phyloP scores from a whole-genome alignment of 2,329 filamentous ascomycete species.

The Orbilia blumenaviensis region DNA sequence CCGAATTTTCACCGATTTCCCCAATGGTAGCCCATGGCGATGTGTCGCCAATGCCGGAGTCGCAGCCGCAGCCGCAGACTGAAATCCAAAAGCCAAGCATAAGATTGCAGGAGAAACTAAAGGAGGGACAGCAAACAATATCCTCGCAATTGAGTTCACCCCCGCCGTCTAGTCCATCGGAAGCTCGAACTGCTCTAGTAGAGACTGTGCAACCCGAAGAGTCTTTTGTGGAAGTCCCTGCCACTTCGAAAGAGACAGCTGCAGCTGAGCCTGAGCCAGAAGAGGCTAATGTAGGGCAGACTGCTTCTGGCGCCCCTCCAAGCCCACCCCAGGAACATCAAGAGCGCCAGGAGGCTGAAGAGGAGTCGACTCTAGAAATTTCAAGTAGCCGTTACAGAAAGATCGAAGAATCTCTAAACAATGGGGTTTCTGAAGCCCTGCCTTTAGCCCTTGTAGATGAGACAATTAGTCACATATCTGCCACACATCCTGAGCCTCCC shows the following conservation, averaged over 20 bases:
- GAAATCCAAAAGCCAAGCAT: constrained; percentile 28
- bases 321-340: constrained; percentile 40
- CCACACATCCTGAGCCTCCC: constrained; percentile 19
- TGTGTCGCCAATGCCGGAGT: constrained; percentile 41
- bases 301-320: constrained; percentile 16
- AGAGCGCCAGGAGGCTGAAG: constrained; percentile 4
- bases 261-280: not conserved
- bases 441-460: constrained; percentile 17
- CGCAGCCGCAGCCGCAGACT: not conserved
- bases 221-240: constrained; percentile 37
- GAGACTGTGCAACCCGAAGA: not conserved
- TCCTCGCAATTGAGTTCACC: constrained; percentile 49
- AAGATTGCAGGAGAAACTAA: constrained; percentile 29
- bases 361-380: constrained; percentile 42
- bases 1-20: constrained; percentile 44
- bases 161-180: constrained; percentile 42
- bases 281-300: not conserved
- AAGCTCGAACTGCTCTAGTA: not conserved
- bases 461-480: constrained; percentile 25
- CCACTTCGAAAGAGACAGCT: constrained; percentile 17
- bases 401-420: constrained; percentile 41
- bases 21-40: constrained; percentile 11
- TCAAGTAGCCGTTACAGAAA: constrained; percentile 32
- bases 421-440: constrained; percentile 9
- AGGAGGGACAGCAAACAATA: constrained; percentile 35